These are phyloP conservation scores for maize (Zea mays) DNA, from an alignment of 176 grass and related monocot genomes.

Conservation along the genomic window Zm-B73-REFERENCE-NAM-5.0 NC_050103.1:126083501-126084000, in stretches of 20 bases:
- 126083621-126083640: background rate
- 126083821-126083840: conserved; percentile 30
- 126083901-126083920: conserved; percentile 54
- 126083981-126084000: conserved; percentile 34
- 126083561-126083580: no score
- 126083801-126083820: conserved; percentile 45
- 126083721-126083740: conserved; percentile 52
- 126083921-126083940: conserved; percentile 64
- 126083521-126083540: no score
- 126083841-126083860: background rate
- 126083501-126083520: no score
- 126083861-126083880: conserved; percentile 7
- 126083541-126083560: no score
- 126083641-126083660: conserved; percentile 16
- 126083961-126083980: conserved; percentile 82
- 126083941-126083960: conserved; percentile 65
- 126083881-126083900: conserved; percentile 19
- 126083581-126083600: no score
- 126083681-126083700: conserved; percentile 51
- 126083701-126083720: conserved; percentile 50
- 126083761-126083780: conserved; percentile 41
- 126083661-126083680: conserved; percentile 51
- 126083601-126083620: background rate
- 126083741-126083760: background rate
- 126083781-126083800: conserved; percentile 33